Percentiles rank a stretch among this genome's conserved stretches.
phyloP scores from a whole-genome alignment of 1,284 basidiomycete genomes.

The Mrakiaceae sp. region DNA sequence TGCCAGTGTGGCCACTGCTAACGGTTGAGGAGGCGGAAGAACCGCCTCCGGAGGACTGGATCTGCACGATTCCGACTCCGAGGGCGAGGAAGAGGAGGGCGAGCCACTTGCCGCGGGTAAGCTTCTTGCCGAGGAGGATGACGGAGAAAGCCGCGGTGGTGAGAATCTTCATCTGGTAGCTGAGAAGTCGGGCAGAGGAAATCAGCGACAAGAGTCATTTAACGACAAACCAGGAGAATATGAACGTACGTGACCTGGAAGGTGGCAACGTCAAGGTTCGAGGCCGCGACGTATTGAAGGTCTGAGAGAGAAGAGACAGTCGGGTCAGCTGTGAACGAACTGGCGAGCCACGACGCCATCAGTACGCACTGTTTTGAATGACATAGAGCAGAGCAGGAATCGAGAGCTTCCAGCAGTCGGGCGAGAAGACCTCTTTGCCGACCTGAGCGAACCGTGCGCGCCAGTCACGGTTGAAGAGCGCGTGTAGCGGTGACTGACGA shows the following conservation, averaged over 20 bases:
- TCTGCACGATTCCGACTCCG: slow-evolving; percentile 86
- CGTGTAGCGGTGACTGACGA: neutral
- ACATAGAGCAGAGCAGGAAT: slow-evolving; percentile 86
- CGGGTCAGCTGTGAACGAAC: too few species aligned
- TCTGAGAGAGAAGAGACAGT: slow-evolving; percentile 26
- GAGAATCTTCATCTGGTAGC: slow-evolving; percentile 92
- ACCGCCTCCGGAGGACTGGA: slow-evolving; percentile 42
- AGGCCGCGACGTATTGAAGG: slow-evolving; percentile 85
- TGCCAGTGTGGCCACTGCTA: neutral
- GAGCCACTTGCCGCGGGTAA: slow-evolving; percentile 67
- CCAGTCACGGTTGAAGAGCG: slow-evolving; percentile 12
- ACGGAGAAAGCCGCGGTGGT: slow-evolving; percentile 94
- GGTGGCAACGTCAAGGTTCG: slow-evolving; percentile 85
- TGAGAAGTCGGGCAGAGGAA: too few species aligned
- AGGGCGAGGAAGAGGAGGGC: slow-evolving; percentile 73
- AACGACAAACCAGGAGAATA: too few species aligned
- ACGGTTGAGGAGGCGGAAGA: slow-evolving; percentile 7
- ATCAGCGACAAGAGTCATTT: too few species aligned
- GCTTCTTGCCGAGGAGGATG: slow-evolving; percentile 66
- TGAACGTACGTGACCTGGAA: slow-evolving; percentile 52
- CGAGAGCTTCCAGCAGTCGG: slow-evolving; percentile 91
- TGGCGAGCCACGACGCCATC: too few species aligned
- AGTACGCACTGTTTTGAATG: slow-evolving; percentile 48
- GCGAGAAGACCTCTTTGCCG: slow-evolving; percentile 46
- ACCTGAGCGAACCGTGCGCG: slow-evolving; percentile 21